Evolutionary conservation across 2,329 filamentous ascomycete genomes (phyloP).

Genomic region (Xylariomycetidae sp.): DNA sequence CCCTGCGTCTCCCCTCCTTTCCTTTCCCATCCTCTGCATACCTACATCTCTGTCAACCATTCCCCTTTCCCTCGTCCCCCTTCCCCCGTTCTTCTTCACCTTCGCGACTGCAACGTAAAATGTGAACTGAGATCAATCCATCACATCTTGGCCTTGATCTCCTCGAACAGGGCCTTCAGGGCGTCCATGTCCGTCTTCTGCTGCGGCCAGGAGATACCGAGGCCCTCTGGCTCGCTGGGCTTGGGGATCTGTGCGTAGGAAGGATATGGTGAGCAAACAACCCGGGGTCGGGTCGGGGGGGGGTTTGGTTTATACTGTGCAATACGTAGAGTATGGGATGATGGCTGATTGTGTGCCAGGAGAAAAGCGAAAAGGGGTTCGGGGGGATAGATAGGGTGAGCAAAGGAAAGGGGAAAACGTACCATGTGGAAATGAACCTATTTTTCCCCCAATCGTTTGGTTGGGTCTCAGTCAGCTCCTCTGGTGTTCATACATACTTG

Average conservation of each 20-base stretch:
- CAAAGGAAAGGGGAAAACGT: conserved; percentile 26
- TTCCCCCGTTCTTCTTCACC: no score
- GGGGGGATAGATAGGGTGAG: background rate
- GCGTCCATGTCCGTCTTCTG: conserved; percentile 74
- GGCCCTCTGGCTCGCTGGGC: conserved; percentile 75
- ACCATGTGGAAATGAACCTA: conserved; percentile 94
- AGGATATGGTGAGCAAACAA: no score
- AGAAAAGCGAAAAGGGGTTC: background rate
- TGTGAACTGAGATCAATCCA: no score
- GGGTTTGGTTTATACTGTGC: conserved; percentile 6
- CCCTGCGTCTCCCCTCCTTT: no score
- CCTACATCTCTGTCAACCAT: no score
- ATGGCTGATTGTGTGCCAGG: conserved; percentile 3
- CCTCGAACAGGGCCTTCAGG: conserved; percentile 73
- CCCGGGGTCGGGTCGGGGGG: no score
- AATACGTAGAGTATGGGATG: conserved; percentile 3
- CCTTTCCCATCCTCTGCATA: no score
- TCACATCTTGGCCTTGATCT: conserved; percentile 91
- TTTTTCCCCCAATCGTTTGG: background rate
- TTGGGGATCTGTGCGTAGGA: conserved; percentile 95
- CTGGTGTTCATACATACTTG: no score
- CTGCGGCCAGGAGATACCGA: conserved; percentile 76
- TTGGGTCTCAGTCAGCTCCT: conserved; percentile 6
- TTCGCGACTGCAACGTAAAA: no score
- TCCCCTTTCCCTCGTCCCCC: no score